Percentiles rank a stretch among this genome's conserved stretches.
Conservation (phyloP, 108 stramenopile species). For the Heterococcus sp. region DNA sequence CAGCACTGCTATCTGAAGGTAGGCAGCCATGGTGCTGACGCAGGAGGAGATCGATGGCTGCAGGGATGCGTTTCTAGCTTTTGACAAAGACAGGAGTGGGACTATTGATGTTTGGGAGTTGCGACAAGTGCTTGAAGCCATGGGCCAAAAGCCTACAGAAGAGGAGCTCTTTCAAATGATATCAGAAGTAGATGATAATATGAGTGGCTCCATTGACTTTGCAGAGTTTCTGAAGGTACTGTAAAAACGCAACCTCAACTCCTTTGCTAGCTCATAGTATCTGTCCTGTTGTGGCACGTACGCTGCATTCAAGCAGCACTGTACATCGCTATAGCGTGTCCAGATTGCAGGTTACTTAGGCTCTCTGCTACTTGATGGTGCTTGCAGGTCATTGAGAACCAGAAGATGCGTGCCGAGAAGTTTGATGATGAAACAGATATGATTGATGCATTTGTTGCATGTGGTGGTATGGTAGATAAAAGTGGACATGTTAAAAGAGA, state of each 20-base stretch:
- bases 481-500: slow-evolving; percentile 43
- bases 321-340: too few species aligned
- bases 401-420: slow-evolving; percentile 74
- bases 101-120: slow-evolving; percentile 86
- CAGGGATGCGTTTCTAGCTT: slow-evolving; percentile 78
- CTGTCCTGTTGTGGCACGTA: too few species aligned
- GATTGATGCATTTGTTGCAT: slow-evolving; percentile 86
- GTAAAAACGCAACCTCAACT: too few species aligned
- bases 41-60: slow-evolving; percentile 72
- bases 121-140: slow-evolving; percentile 67
- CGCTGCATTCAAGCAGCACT: too few species aligned
- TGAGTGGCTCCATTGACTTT: slow-evolving; percentile 81
- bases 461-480: slow-evolving; percentile 58
- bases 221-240: slow-evolving; percentile 83
- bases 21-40: slow-evolving; percentile 61
- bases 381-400: slow-evolving; percentile 76
- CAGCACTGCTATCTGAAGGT: too few species aligned
- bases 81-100: slow-evolving; percentile 76
- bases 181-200: slow-evolving; percentile 78
- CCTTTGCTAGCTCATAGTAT: too few species aligned
- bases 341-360: too few species aligned
- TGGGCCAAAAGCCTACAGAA: slow-evolving; percentile 86
- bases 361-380: too few species aligned
- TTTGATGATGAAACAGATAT: slow-evolving; percentile 79
- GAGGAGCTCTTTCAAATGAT: slow-evolving; percentile 85